Conservation (phyloP, 371 early-diverging fungal species). For the Mortierella sp. region DNA sequence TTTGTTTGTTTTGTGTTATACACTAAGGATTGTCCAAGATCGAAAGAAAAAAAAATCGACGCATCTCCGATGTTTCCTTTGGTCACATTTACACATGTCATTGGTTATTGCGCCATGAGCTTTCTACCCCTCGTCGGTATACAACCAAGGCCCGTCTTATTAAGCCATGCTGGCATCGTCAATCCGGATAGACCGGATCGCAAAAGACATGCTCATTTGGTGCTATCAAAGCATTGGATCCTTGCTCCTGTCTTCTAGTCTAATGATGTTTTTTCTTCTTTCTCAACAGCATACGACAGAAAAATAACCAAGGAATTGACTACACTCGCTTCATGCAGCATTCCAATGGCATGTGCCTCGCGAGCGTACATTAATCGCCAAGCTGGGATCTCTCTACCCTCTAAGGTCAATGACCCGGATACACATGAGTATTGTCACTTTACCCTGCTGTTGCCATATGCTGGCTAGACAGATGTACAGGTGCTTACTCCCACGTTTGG, state of each 20-base stretch:
- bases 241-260: no score
- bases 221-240: no score
- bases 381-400: neutral
- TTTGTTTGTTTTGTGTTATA: neutral
- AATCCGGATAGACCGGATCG: constrained; percentile 1
- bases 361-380: neutral
- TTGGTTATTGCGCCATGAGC: no score
- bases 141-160: neutral
- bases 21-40: neutral
- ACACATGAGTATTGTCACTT: constrained; percentile 1
- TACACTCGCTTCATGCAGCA: neutral
- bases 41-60: no score
- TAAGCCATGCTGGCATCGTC: neutral
- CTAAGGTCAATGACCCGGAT: neutral
- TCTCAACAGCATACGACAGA: no score
- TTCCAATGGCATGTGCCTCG: neutral
- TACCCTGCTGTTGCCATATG: constrained; percentile 8
- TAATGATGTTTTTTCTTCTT: no score
- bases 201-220: no score
- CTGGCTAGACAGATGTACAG: neutral
- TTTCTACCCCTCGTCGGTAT: no score
- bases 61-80: neutral
- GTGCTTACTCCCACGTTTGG: neutral
- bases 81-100: constrained; percentile 8
- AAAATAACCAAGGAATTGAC: neutral